A percentile compares a stretch with the other conserved stretches of the same genome.
phyloP scores from a whole-genome alignment of 2,329 filamentous ascomycete genomes.

The Epichloe scottii region DNA sequence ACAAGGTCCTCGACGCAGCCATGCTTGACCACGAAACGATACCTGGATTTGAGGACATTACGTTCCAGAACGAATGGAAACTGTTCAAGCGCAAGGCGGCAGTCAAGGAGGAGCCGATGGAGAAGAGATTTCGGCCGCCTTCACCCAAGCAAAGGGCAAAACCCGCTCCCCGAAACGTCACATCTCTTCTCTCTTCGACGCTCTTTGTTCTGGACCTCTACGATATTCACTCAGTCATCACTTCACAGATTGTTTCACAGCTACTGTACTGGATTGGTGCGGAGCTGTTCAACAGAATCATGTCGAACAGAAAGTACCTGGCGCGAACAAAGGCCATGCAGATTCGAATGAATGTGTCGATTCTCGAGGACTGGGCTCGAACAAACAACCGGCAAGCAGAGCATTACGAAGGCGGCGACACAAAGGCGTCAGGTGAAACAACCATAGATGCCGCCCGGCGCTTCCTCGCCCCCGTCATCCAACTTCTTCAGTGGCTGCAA shows the following conservation, averaged over 20 bases:
- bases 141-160: slow-evolving; percentile 89
- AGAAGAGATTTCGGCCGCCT: slow-evolving; percentile 83
- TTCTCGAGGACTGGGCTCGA: slow-evolving; percentile 89
- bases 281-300: slow-evolving; percentile 94
- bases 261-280: slow-evolving; percentile 92
- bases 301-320: slow-evolving; percentile 90
- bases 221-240: slow-evolving; percentile 95
- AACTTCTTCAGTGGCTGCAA: slow-evolving; percentile 92
- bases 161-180: slow-evolving; percentile 86
- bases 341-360: slow-evolving; percentile 96
- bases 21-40: slow-evolving; percentile 99
- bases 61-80: slow-evolving; percentile 98
- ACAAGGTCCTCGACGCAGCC: slow-evolving; percentile 84
- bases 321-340: slow-evolving; percentile 98
- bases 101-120: slow-evolving; percentile 76
- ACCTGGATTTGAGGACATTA: slow-evolving; percentile 89
- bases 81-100: slow-evolving; percentile 86
- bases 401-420: slow-evolving; percentile 88
- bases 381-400: slow-evolving; percentile 88
- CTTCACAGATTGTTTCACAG: slow-evolving; percentile 80
- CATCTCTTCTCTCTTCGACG: slow-evolving; percentile 86
- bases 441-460: slow-evolving; percentile 73
- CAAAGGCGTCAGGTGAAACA: slow-evolving; percentile 70
- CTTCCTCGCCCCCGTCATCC: slow-evolving; percentile 82
- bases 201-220: slow-evolving; percentile 97